Evolutionary conservation across 2,329 filamentous ascomycete species (phyloP).

Genomic region (Fusarium nematophilum): DNA sequence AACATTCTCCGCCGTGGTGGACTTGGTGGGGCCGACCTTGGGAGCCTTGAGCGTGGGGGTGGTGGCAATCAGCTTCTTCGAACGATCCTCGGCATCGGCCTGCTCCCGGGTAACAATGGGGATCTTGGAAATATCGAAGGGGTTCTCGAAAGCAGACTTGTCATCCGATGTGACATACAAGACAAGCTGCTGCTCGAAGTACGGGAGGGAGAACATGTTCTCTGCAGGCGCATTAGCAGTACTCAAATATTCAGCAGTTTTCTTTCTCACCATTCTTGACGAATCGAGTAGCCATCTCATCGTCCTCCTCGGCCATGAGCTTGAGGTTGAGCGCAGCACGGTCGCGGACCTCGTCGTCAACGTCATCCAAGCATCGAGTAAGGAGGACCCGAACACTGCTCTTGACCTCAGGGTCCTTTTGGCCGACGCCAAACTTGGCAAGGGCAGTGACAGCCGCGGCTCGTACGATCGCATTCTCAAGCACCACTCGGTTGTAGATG

Average conservation of each 20-base stretch:
- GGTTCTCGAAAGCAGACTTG: conserved; percentile 82
- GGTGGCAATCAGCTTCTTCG: conserved; percentile 94
- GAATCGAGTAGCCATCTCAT: conserved; percentile 86
- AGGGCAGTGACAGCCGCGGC: conserved; percentile 95
- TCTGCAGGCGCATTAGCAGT: conserved; percentile 63
- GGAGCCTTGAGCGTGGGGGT: conserved; percentile 95
- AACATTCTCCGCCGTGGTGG: conserved; percentile 77
- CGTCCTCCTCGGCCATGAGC: conserved; percentile 92
- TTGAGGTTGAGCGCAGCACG: conserved; percentile 92
- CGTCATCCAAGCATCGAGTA: conserved; percentile 93
- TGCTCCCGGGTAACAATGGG: conserved; percentile 96
- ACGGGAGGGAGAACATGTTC: conserved; percentile 93
- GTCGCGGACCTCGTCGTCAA: conserved; percentile 96
- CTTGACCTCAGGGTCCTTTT: conserved; percentile 97
- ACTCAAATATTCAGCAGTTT: neutral
- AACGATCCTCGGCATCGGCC: conserved; percentile 94
- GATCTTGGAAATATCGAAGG: conserved; percentile 92
- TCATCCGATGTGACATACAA: conserved; percentile 97
- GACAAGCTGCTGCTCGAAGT: conserved; percentile 96
- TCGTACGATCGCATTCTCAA: conserved; percentile 96
- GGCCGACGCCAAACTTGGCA: conserved; percentile 96
- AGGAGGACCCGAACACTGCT: conserved; percentile 93
- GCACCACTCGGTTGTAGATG: conserved; percentile 97
- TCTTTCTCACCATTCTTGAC: conserved; percentile 82
- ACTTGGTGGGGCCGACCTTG: conserved; percentile 80